Conservation (phyloP, 2,329 filamentous ascomycete species). For the Niveomyces coronatus region DNA sequence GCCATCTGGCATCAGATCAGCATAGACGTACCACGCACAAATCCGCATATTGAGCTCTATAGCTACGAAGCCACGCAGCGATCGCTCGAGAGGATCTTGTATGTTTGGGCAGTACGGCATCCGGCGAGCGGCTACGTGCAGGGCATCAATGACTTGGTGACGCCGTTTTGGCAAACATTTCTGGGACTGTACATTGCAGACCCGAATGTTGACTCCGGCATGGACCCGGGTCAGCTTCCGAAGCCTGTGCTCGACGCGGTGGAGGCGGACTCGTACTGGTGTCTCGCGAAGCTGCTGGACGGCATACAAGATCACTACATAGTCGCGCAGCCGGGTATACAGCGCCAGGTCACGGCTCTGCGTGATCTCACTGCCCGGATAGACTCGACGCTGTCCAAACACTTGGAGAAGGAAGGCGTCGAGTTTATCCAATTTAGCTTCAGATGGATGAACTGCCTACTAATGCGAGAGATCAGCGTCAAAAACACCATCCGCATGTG, state of each 20-base stretch:
- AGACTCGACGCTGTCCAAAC: conserved; percentile 71
- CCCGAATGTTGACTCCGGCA: conserved; percentile 79
- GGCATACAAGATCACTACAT: conserved; percentile 99
- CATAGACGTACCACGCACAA: conserved; percentile 93
- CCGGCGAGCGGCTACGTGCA: conserved; percentile 97
- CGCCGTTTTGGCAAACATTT: conserved; percentile 97
- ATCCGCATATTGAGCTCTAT: conserved; percentile 91
- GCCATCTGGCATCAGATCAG: conserved; percentile 99
- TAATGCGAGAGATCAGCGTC: conserved; percentile 96
- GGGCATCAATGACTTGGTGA: conserved; percentile 96
- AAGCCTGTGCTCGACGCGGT: conserved; percentile 88
- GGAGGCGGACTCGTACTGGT: conserved; percentile 98
- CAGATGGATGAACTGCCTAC: conserved; percentile 97
- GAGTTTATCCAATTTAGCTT: conserved; percentile 99
- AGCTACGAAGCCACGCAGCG: conserved; percentile 92
- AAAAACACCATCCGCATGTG: conserved; percentile 98
- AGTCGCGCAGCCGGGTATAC: conserved; percentile 91
- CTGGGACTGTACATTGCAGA: conserved; percentile 92
- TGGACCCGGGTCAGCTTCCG: conserved; percentile 93
- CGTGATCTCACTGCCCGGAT: conserved; percentile 87
- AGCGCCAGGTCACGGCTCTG: conserved; percentile 80
- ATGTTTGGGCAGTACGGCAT: conserved; percentile 95
- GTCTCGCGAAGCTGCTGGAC: conserved; percentile 92
- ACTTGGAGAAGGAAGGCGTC: conserved; percentile 81
- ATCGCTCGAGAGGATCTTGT: conserved; percentile 87